phyloP scores from a whole-genome alignment of 192 early-diverging fungal genomes.

The Backusella tarrabulga region DNA sequence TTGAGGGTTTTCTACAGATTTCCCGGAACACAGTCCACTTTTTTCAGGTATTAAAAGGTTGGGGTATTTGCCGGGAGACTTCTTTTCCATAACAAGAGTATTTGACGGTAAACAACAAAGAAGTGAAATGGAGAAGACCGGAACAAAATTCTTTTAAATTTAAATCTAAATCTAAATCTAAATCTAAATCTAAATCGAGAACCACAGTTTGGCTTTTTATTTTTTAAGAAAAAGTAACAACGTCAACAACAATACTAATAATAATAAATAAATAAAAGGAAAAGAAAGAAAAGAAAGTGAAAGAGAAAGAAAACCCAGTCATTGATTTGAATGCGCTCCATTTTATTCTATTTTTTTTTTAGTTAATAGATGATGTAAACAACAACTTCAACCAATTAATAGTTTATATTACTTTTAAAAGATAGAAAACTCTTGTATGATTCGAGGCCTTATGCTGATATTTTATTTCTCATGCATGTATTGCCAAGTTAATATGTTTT shows the following conservation, averaged over 20 bases:
- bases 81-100: slow-evolving; percentile 1
- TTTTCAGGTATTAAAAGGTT: not conserved
- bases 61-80: not conserved
- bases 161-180: not conserved
- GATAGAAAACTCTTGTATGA: not conserved
- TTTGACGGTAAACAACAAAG: not conserved
- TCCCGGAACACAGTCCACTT: not conserved
- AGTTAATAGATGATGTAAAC: not conserved
- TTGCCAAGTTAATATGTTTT: not conserved
- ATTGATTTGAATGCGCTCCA: not conserved
- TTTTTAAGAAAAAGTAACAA: not conserved
- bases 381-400: not conserved
- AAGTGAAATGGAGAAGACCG: not conserved
- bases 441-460: not conserved
- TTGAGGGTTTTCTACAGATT: not conserved
- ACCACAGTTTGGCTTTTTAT: not conserved
- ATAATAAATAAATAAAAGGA: not conserved
- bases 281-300: not conserved
- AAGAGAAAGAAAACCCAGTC: not conserved
- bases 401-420: not conserved
- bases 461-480: not conserved
- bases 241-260: not conserved
- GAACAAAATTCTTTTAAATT: not conserved
- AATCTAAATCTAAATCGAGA: slow-evolving; percentile 2
- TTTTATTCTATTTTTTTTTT: not conserved